Base-by-base conservation (phyloP, 1,284 basidiomycete species). In the Cryptococcus jaspeensis region DNA sequence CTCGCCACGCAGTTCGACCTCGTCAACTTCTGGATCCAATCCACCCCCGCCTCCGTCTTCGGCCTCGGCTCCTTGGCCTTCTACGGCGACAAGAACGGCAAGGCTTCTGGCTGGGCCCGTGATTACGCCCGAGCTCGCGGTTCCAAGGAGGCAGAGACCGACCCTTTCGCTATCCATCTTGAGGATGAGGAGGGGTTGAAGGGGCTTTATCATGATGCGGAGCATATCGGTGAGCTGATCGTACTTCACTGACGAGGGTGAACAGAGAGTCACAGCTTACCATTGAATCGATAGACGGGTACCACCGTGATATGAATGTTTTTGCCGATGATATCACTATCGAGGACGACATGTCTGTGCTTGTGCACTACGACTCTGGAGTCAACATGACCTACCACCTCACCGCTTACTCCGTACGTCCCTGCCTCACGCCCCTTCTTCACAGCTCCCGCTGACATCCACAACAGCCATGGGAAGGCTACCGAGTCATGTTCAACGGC, bases 321-420 rank as follows among this genome's bases (percentile, higher is more conserved):
- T 83, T 83, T 59, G 81, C 81, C 2, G 76, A 80, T 36, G 80
- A 78, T 25, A 82, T 84, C 56, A 80, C 78, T 2, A 83, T 84
- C 58, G 82, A 84, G 68, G 83, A 84, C 64, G 83, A 83, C 63
- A 83, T 83, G 81, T 73, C 78, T 50, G 76, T 83, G 3, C 72
- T 84, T 46, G 81, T 83, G 15, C 77, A 79, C 44, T 83, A 83
- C 67, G 76, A 79, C 56, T 79, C 75, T 5, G 82, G 81, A 11
- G 80, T 78, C 0, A 82, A 79, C n/a, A 79, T 84, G 79, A 81
- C 81, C 7, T 84, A 83, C 63, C 82, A 83, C 66, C 68, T 84
- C 48, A 74, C 71, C 9, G 70, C 74, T 8, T 76, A 75, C 63
- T 66, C 65, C 22, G 69, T 71, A 38, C 61, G 67, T 57, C 28